Evolutionary conservation across 1,284 basidiomycete genomes (phyloP).

Genomic region (Fistulina hepatica): DNA sequence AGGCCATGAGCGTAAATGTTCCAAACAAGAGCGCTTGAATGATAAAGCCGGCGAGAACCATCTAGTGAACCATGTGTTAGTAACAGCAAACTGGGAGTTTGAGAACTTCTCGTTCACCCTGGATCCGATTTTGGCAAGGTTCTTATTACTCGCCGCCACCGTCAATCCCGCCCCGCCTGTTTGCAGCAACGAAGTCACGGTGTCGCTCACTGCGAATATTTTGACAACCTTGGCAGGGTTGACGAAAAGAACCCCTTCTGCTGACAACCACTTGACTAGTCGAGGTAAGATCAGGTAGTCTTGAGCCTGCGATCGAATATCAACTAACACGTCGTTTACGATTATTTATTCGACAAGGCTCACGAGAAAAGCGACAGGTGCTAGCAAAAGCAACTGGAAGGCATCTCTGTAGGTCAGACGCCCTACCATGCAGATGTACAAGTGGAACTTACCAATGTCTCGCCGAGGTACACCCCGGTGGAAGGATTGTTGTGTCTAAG

Average conservation of each 20-base stretch:
- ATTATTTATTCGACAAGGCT: too few relatives aligned
- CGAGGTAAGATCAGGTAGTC: too few relatives aligned
- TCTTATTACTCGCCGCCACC: constrained; percentile 1
- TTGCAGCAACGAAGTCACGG: constrained; percentile 13
- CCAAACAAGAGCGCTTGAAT: constrained; percentile 13
- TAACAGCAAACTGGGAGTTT: neutral
- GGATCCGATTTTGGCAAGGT: constrained; percentile 9
- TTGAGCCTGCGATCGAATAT: too few relatives aligned
- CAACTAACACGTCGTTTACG: too few relatives aligned
- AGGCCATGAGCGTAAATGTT: constrained; percentile 11
- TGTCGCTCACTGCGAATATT: constrained; percentile 16
- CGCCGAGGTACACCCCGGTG: too few relatives aligned
- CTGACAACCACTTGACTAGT: too few relatives aligned
- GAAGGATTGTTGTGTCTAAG: too few relatives aligned
- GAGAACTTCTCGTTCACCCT: neutral
- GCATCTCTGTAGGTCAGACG: too few relatives aligned
- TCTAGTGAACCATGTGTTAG: constrained; percentile 4
- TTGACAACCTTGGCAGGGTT: constrained; percentile 9
- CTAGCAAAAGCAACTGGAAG: too few relatives aligned
- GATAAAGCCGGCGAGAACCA: constrained; percentile 11
- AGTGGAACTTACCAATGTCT: too few relatives aligned
- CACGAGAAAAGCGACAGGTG: too few relatives aligned
- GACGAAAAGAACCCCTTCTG: constrained; percentile 11
- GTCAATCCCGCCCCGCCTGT: constrained; percentile 11
- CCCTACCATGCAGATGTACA: too few relatives aligned